Evolutionary conservation across 2,329 filamentous ascomycete genomes (phyloP).

Genomic region (Aspergillus eucalypticola): DNA sequence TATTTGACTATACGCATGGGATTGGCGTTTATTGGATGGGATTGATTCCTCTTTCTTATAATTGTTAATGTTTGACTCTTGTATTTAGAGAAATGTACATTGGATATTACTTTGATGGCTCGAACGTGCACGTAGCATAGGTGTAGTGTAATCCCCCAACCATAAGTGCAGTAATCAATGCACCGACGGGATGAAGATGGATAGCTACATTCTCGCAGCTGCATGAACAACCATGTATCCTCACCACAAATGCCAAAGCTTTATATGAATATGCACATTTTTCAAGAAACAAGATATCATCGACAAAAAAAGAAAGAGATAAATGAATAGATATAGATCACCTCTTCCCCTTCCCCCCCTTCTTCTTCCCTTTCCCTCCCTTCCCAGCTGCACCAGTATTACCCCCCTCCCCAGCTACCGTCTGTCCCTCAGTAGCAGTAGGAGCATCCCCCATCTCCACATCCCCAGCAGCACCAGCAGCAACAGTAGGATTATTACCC

Average conservation of each 20-base stretch:
- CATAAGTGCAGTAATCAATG: no score
- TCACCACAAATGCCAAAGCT: not conserved
- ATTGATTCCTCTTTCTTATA: slow-evolving; percentile 11
- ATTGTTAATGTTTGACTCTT: slow-evolving; percentile 13
- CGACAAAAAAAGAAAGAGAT: no score
- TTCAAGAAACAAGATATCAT: no score
- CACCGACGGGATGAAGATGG: no score
- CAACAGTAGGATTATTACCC: slow-evolving; percentile 29
- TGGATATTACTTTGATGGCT: slow-evolving; percentile 5
- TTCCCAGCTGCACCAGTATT: slow-evolving; percentile 22
- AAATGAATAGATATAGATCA: slow-evolving; percentile 39
- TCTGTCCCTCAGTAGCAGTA: slow-evolving; percentile 15
- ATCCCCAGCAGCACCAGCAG: slow-evolving; percentile 25
- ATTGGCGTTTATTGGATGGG: slow-evolving; percentile 32
- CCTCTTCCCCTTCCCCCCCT: slow-evolving; percentile 73
- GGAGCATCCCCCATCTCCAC: slow-evolving; percentile 37
- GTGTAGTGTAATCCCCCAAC: no score
- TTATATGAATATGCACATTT: not conserved
- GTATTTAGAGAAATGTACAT: slow-evolving; percentile 11
- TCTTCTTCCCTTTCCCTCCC: slow-evolving; percentile 51
- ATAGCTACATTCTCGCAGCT: not conserved
- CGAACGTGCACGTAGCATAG: no score
- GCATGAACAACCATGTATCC: not conserved
- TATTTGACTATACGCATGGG: slow-evolving; percentile 37
- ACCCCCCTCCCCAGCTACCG: slow-evolving; percentile 29